These are phyloP conservation scores for Ophiostoma pallidulum DNA, from an alignment of 2,329 filamentous ascomycete genomes.

Conservation along the genomic window DNA sequence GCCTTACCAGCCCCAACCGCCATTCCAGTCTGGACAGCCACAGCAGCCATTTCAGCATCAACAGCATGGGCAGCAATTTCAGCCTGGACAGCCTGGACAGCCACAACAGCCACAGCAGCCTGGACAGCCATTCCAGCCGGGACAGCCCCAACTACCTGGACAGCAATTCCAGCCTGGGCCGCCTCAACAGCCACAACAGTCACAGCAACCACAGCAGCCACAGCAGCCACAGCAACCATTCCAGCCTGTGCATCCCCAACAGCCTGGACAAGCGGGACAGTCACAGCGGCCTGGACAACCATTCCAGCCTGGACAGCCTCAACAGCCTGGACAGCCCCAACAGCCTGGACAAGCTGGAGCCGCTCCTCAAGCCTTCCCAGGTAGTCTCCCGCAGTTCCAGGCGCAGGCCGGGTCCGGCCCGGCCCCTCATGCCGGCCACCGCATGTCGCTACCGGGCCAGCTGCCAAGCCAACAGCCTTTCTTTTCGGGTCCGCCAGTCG, in stretches of 20 bases:
- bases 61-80: background rate
- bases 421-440: background rate
- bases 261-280: background rate
- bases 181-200: background rate
- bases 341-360: background rate
- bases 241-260: background rate
- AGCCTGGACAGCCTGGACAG: background rate
- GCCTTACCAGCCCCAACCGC: background rate
- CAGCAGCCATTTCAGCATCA: background rate
- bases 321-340: background rate
- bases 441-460: background rate
- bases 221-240: background rate
- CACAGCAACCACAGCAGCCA: background rate
- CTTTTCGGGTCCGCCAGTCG: constrained; percentile 2
- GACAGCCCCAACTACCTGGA: background rate
- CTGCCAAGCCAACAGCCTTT: constrained; percentile 1
- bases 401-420: background rate
- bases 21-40: background rate
- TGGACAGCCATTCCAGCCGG: background rate
- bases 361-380: background rate
- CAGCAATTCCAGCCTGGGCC: background rate
- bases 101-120: background rate
- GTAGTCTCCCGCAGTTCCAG: background rate
- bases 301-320: background rate
- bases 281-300: background rate